Percentiles rank a stretch among this genome's conserved stretches.
These are phyloP conservation scores for Acrocalymma vagum DNA, from an alignment of 2,329 filamentous ascomycete genomes.

Conservation along the genomic window DNA sequence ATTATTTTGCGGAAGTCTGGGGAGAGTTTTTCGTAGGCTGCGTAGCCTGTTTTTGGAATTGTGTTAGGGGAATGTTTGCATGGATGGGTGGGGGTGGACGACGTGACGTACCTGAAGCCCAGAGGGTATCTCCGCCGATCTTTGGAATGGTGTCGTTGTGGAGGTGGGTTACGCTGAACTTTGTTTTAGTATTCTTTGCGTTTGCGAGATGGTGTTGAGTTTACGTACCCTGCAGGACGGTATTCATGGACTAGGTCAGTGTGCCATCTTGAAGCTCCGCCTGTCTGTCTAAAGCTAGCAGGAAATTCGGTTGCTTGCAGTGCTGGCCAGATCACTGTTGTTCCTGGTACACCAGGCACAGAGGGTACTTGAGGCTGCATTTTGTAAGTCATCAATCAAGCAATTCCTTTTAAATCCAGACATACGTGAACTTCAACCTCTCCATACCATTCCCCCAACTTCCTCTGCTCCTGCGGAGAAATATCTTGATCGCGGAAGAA, in stretches of 20 bases:
- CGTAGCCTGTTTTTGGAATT: conserved; percentile 60
- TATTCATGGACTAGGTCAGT: conserved; percentile 75
- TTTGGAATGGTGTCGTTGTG: conserved; percentile 74
- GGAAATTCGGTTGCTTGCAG: conserved; percentile 68
- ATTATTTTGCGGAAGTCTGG: conserved; percentile 75
- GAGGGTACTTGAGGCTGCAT: conserved; percentile 73
- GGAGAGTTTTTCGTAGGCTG: conserved; percentile 76
- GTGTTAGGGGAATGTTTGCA: neutral
- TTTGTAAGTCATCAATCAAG: neutral
- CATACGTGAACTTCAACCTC: conserved; percentile 74
- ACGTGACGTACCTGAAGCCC: conserved; percentile 60
- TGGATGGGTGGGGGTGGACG: neutral
- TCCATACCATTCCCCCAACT: conserved; percentile 45
- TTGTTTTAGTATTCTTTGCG: neutral
- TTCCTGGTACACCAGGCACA: conserved; percentile 72
- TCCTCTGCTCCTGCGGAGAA: conserved; percentile 39
- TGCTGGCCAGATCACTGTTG: conserved; percentile 74
- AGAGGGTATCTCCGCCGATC: conserved; percentile 75
- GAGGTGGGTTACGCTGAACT: conserved; percentile 66
- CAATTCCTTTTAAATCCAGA: neutral
- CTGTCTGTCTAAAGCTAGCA: conserved; percentile 71
- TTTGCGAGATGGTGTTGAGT: neutral
- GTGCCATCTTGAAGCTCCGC: conserved; percentile 75
- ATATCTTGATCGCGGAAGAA: conserved; percentile 61
- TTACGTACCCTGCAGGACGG: conserved; percentile 67